Conservation (phyloP, 192 early-diverging fungal species). For the Spizellomyces sp. region DNA sequence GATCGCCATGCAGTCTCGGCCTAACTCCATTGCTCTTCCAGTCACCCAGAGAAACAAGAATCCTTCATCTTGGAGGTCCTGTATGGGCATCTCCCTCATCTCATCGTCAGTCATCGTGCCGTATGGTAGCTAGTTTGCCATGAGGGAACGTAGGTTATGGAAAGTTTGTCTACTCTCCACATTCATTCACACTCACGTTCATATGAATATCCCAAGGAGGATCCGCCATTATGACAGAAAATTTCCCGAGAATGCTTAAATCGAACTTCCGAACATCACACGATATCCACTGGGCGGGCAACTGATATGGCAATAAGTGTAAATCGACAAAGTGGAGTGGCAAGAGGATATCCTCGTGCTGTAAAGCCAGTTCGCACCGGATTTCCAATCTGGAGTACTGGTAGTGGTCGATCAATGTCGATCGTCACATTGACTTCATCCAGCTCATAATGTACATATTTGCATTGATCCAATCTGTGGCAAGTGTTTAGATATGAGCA, state of each 20-base stretch:
- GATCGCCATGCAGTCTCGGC: conserved; percentile 51
- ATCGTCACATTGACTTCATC: conserved; percentile 38
- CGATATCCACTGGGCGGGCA: conserved; percentile 64
- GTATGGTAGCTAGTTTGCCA: conserved; percentile 52
- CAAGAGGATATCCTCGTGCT: too few species aligned
- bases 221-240: conserved; percentile 65
- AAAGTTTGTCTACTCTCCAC: neutral
- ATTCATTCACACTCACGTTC: conserved; percentile 19
- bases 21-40: conserved; percentile 66
- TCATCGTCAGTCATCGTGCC: conserved; percentile 71
- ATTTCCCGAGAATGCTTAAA: conserved; percentile 57
- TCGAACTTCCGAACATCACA: conserved; percentile 64
- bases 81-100: conserved; percentile 57
- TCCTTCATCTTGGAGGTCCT: conserved; percentile 54
- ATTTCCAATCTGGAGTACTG: conserved; percentile 18
- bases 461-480: conserved; percentile 63
- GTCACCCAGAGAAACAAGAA: conserved; percentile 69
- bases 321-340: too few species aligned
- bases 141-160: neutral
- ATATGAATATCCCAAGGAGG: conserved; percentile 74
- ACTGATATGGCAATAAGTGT: conserved; percentile 18
- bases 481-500: conserved; percentile 72
- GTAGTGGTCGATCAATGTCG: conserved; percentile 23
- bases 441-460: conserved; percentile 65
- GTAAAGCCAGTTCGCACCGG: conserved; percentile 10